Percentiles rank a stretch among this genome's conserved stretches.
phyloP scores from a whole-genome alignment of 1,284 basidiomycete genomes.

The Hypsizygus ulmarius region DNA sequence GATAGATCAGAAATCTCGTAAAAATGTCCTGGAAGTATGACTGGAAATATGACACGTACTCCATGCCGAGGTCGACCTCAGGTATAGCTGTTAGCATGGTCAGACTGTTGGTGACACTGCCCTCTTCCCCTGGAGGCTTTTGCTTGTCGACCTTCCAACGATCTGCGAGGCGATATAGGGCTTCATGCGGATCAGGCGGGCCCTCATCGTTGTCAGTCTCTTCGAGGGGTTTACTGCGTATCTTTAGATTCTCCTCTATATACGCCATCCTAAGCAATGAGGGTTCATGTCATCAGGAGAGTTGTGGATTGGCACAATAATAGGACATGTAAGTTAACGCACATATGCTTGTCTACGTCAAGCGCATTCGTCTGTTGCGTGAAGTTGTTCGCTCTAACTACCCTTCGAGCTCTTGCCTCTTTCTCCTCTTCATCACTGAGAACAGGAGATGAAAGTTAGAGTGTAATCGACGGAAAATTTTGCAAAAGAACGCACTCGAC shows the following conservation, averaged over 20 bases:
- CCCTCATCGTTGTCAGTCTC: slow-evolving; percentile 41
- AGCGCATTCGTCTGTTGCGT: slow-evolving; percentile 95
- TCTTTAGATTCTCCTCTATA: slow-evolving; percentile 89
- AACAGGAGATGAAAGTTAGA: slow-evolving; percentile 5
- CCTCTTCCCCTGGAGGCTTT: slow-evolving; percentile 69
- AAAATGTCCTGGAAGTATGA: slow-evolving; percentile 1
- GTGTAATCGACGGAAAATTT: background rate
- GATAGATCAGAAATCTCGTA: slow-evolving; percentile 1
- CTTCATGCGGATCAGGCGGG: slow-evolving; percentile 73
- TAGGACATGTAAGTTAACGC: slow-evolving; percentile 27
- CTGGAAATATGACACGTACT: slow-evolving; percentile 53
- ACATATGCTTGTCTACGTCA: slow-evolving; percentile 99
- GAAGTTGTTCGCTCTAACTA: slow-evolving; percentile 88
- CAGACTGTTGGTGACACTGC: slow-evolving; percentile 88
- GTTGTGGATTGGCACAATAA: background rate
- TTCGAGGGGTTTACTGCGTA: slow-evolving; percentile 62
- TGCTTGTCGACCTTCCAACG: slow-evolving; percentile 61
- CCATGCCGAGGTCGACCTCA: slow-evolving; percentile 97
- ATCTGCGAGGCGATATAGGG: slow-evolving; percentile 79
- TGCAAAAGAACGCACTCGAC: slow-evolving; percentile 39
- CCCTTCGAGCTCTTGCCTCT: slow-evolving; percentile 68
- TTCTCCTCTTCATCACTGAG: slow-evolving; percentile 59
- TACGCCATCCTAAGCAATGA: slow-evolving; percentile 82
- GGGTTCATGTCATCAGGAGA: background rate
- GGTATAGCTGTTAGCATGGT: slow-evolving; percentile 96